Conservation (phyloP, 2,329 filamentous ascomycete genomes). For the Aspergillus novoparasiticus region DNA sequence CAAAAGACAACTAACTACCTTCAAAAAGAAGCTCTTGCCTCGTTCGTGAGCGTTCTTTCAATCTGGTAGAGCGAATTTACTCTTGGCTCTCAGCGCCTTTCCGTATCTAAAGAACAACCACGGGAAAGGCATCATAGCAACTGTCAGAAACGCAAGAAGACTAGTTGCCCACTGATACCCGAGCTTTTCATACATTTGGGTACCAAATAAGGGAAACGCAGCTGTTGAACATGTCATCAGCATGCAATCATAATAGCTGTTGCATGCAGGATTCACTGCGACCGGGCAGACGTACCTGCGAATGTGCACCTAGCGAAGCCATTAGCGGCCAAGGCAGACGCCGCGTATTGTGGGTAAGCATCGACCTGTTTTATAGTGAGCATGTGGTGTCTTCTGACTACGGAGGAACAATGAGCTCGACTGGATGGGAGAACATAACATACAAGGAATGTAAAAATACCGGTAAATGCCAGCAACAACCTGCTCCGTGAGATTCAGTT, state of each 20-base stretch:
- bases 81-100: neutral
- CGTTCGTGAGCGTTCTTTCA: too few relatives aligned
- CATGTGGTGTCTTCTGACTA: neutral
- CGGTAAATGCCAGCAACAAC: neutral
- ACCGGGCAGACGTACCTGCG: slow-evolving; percentile 39
- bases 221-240: slow-evolving; percentile 31
- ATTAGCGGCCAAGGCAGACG: slow-evolving; percentile 47
- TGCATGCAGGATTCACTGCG: neutral
- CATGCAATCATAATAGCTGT: neutral
- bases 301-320: slow-evolving; percentile 58
- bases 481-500: neutral
- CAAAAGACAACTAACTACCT: too few relatives aligned
- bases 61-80: neutral
- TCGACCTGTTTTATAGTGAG: neutral
- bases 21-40: too few relatives aligned
- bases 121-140: slow-evolving; percentile 13
- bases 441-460: neutral
- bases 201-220: slow-evolving; percentile 74
- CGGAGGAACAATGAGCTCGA: too few relatives aligned
- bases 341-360: slow-evolving; percentile 32
- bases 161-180: slow-evolving; percentile 73
- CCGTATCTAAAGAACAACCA: neutral
- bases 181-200: slow-evolving; percentile 71
- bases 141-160: slow-evolving; percentile 61
- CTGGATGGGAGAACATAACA: neutral